Conservation (phyloP, 225 moss, liverwort and hornwort species). For the Anthoceros angustus region DNA sequence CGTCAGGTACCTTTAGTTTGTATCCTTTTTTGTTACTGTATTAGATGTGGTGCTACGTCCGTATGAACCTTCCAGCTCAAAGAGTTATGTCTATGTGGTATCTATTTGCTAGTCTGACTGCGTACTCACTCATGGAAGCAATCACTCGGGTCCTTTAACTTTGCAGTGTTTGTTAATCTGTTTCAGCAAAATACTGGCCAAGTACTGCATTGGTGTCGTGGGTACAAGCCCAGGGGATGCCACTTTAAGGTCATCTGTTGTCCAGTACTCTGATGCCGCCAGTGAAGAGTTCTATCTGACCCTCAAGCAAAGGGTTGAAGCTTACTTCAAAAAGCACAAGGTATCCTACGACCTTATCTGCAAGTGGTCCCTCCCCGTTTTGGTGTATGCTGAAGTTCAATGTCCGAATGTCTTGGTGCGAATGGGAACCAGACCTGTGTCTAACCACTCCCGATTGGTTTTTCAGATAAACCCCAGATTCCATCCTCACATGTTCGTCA, state of each 20-base stretch:
- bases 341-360: constrained; percentile 14
- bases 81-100: no score
- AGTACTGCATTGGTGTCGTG: constrained; percentile 69
- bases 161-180: not conserved
- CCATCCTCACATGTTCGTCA: constrained; percentile 87
- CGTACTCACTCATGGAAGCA: not conserved
- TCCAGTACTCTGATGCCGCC: constrained; percentile 54
- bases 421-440: not conserved
- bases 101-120: no score
- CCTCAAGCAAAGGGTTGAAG: constrained; percentile 87
- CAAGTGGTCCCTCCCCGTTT: not conserved
- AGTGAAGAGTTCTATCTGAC: constrained; percentile 70
- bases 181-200: constrained; percentile 52
- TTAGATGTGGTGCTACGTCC: no score
- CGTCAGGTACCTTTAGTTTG: constrained; percentile 39
- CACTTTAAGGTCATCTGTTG: constrained; percentile 41
- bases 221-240: constrained; percentile 44
- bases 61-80: no score
- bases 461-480: constrained; percentile 72
- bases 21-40: no score
- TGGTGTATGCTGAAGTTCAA: no score
- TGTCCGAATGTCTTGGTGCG: not conserved
- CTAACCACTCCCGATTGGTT: not conserved
- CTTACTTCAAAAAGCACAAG: constrained; percentile 79
- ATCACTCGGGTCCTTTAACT: not conserved